Conservation (phyloP, 495 filamentous ascomycete species). For the Penicillium cosmopolitanum region DNA sequence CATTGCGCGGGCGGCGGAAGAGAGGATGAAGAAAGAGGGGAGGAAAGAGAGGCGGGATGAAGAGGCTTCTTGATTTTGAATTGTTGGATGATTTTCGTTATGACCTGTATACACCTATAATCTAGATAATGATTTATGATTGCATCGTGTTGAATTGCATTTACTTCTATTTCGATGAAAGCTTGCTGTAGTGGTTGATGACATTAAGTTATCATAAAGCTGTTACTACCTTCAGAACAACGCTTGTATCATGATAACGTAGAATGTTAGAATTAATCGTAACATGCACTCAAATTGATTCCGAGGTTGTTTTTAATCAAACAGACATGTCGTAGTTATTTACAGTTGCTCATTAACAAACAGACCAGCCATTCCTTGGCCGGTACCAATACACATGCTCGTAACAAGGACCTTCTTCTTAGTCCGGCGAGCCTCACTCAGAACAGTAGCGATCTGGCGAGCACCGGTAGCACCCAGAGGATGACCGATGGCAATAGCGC, state of each 20-base stretch:
- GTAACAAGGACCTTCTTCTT: conserved; percentile 85
- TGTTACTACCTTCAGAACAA: too few species aligned
- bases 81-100: neutral
- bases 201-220: too few species aligned
- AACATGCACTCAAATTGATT: conserved; percentile 1
- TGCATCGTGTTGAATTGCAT: neutral
- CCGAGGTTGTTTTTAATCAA: neutral
- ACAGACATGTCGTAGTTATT: conserved; percentile 8
- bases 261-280: neutral
- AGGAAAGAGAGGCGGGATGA: conserved; percentile 40
- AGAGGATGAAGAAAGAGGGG: conserved; percentile 63
- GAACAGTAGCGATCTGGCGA: conserved; percentile 79
- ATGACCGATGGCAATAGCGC: conserved; percentile 80
- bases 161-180: neutral
- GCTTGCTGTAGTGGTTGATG: neutral
- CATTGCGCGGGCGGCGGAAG: conserved; percentile 74
- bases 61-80: conserved; percentile 10
- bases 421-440: conserved; percentile 76
- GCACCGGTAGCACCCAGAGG: conserved; percentile 81
- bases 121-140: neutral
- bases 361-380: conserved; percentile 82
- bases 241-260: too few species aligned
- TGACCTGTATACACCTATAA: conserved; percentile 1
- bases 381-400: conserved; percentile 87
- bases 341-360: conserved; percentile 78